Conservation (phyloP, 2,329 filamentous ascomycete genomes). For the Aspergillus glaucus region DNA sequence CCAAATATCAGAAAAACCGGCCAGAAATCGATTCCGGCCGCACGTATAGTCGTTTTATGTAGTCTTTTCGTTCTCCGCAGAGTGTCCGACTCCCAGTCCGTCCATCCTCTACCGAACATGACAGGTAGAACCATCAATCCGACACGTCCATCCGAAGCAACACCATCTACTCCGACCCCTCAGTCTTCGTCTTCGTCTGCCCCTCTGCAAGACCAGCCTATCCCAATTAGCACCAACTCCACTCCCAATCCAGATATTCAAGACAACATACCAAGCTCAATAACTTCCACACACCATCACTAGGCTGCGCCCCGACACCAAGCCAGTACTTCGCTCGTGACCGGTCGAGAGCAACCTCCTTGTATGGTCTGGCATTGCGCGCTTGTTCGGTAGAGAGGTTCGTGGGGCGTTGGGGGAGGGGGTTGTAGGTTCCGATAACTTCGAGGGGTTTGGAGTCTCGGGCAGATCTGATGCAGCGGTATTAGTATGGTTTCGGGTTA, state of each 20-base stretch:
- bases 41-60: neutral
- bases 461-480: constrained; percentile 57
- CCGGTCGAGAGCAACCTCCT: constrained; percentile 83
- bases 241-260: neutral
- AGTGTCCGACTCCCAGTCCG: neutral
- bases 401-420: constrained; percentile 49
- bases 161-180: constrained; percentile 2
- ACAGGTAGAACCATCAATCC: too few relatives aligned
- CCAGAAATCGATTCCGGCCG: neutral
- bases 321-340: constrained; percentile 88
- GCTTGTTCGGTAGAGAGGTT: constrained; percentile 43
- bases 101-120: neutral
- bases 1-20: neutral
- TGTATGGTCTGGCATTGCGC: constrained; percentile 62
- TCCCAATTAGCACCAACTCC: neutral
- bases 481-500: constrained; percentile 3
- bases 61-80: neutral
- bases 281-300: constrained; percentile 80
- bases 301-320: constrained; percentile 91
- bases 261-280: constrained; percentile 63
- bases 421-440: constrained; percentile 69
- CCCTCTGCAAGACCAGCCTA: constrained; percentile 31
- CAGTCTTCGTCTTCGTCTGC: constrained; percentile 13
- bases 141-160: too few relatives aligned
- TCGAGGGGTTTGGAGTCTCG: constrained; percentile 85